These are phyloP conservation scores for Microstegium vimineum DNA, from an alignment of 176 grass and related monocot species.

Conservation along the genomic window DNA sequence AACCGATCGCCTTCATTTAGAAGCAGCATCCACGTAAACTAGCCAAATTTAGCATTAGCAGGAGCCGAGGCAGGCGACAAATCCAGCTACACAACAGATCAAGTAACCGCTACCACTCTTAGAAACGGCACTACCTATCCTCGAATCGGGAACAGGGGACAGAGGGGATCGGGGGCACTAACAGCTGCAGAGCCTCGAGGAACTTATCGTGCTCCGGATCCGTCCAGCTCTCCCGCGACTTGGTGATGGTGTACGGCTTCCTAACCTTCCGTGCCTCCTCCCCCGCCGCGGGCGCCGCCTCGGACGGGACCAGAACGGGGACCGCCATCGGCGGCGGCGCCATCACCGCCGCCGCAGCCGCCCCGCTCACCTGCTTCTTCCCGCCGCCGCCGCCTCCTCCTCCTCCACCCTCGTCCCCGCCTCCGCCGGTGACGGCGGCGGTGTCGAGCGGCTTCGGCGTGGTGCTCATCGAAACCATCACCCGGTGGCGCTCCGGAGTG, in stretches of 20 bases:
- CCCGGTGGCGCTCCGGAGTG: not conserved
- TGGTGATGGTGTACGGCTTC: constrained; percentile 81
- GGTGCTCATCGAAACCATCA: constrained; percentile 56
- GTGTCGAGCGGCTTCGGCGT: constrained; percentile 32
- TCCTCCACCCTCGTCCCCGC: not conserved
- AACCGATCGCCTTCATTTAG: not conserved
- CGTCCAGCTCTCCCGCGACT: constrained; percentile 83
- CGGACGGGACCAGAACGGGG: not conserved
- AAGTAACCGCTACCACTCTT: not conserved
- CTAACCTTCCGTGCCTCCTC: constrained; percentile 47
- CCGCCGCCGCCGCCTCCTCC: not conserved
- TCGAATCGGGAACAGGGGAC: not conserved
- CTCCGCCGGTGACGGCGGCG: not conserved
- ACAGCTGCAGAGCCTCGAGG: constrained; percentile 81
- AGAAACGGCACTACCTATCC: too few relatives aligned
- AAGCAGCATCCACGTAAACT: not conserved
- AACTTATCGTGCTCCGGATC: constrained; percentile 82
- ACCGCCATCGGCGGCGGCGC: constrained; percentile 49
- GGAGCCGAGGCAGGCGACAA: not conserved
- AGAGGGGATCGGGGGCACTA: not conserved
- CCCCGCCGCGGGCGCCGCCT: not conserved
- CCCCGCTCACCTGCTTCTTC: not conserved
- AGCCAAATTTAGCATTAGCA: not conserved
- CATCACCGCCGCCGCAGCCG: not conserved
- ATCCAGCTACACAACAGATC: not conserved